These are phyloP conservation scores for Tylopilus plumbeoviolaceoides DNA, from an alignment of 768 basidiomycete genomes.

Conservation along the genomic window DNA sequence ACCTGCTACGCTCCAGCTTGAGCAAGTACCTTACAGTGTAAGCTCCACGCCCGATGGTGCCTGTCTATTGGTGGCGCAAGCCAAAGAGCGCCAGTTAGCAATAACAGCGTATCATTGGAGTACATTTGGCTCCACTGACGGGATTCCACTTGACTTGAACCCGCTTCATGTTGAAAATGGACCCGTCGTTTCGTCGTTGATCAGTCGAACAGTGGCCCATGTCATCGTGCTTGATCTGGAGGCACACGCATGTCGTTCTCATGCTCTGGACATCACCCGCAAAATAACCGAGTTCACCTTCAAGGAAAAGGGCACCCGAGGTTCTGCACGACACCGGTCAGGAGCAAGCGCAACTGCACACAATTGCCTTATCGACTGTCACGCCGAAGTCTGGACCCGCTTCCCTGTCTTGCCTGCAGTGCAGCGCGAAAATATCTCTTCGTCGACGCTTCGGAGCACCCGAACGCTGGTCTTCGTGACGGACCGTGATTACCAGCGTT, in stretches of 20 bases:
- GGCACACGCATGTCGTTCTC: conserved; percentile 34
- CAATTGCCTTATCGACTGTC: conserved; percentile 53
- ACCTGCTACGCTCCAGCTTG: conserved; percentile 42
- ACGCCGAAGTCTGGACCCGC: conserved; percentile 55
- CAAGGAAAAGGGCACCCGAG: conserved; percentile 18
- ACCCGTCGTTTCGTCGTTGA: conserved; percentile 43
- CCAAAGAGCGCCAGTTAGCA: conserved; percentile 4
- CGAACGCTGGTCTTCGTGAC: conserved; percentile 44
- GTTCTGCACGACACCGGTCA: conserved; percentile 3
- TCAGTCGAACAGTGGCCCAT: conserved; percentile 39
- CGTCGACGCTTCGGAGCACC: conserved; percentile 28
- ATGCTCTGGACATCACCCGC: conserved; percentile 33
- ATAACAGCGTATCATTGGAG: conserved; percentile 50
- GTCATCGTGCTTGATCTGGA: conserved; percentile 37
- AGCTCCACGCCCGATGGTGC: conserved; percentile 54
- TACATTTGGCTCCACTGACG: conserved; percentile 50
- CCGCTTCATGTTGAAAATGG: conserved; percentile 17
- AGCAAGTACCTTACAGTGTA: conserved; percentile 26
- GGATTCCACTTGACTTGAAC: conserved; percentile 37
- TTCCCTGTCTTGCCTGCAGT: conserved; percentile 57
- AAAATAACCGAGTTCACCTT: neutral
- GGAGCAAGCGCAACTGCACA: conserved; percentile 30
- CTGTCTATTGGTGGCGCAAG: conserved; percentile 43
- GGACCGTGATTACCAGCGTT: conserved; percentile 32
- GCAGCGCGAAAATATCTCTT: conserved; percentile 40